These are phyloP conservation scores for Moricandia arvensis DNA, from an alignment of 345 rosid species.

Conservation along the genomic window DNA sequence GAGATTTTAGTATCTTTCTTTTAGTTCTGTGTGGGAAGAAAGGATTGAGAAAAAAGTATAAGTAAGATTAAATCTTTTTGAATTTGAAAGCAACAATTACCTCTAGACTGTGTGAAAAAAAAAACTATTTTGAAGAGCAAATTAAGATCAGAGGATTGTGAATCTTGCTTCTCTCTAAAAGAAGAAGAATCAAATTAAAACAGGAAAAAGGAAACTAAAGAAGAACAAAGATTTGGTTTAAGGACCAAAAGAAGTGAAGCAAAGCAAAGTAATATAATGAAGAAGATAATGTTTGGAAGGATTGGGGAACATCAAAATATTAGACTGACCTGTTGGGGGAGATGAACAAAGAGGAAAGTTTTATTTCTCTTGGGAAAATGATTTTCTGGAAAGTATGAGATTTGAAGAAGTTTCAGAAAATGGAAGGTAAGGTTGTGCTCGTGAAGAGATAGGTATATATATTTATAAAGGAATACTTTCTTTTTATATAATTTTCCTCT, in stretches of 20 bases:
- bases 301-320: too few relatives aligned
- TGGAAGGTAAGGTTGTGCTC: conserved; percentile 39
- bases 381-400: conserved; percentile 40
- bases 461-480: conserved; percentile 29
- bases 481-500: background rate
- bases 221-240: conserved; percentile 35
- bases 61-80: background rate
- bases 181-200: conserved; percentile 10
- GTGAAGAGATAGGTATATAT: conserved; percentile 37
- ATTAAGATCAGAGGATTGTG: conserved; percentile 8
- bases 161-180: conserved; percentile 23
- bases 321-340: conserved; percentile 35
- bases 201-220: conserved; percentile 12
- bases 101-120: background rate
- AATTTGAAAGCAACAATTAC: background rate
- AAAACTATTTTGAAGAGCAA: background rate
- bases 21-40: conserved; percentile 28
- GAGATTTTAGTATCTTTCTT: too few relatives aligned
- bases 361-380: conserved; percentile 34
- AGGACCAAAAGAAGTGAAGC: conserved; percentile 42
- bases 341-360: conserved; percentile 31
- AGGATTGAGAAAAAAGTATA: background rate
- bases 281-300: conserved; percentile 41
- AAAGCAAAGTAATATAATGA: conserved; percentile 34
- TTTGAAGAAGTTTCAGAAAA: conserved; percentile 40